These are phyloP conservation scores for Isoetes taiwanensis DNA, from an alignment of 75 land plant species.

Conservation along the genomic window DNA sequence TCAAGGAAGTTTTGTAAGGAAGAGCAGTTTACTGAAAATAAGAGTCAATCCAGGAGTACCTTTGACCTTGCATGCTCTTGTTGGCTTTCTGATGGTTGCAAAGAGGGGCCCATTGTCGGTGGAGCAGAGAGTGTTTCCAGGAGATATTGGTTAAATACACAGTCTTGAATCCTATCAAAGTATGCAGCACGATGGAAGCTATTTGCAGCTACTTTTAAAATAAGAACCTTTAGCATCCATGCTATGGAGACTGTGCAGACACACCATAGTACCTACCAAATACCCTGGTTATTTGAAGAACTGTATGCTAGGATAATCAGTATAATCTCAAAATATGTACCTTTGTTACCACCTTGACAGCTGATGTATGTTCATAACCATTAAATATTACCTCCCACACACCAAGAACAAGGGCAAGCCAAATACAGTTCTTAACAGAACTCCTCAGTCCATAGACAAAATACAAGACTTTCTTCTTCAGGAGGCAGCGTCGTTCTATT, in stretches of 20 bases:
- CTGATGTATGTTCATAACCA: background rate
- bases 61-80: too few relatives aligned
- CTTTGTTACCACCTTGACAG: slow-evolving; percentile 20
- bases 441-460: slow-evolving; percentile 66
- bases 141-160: slow-evolving; percentile 28
- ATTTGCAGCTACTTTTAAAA: slow-evolving; percentile 25
- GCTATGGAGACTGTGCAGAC: slow-evolving; percentile 23
- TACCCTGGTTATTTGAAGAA: background rate
- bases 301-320: too few relatives aligned
- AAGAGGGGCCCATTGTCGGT: slow-evolving; percentile 24
- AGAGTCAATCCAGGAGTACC: too few relatives aligned
- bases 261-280: slow-evolving; percentile 29
- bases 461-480: slow-evolving; percentile 64
- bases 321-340: too few relatives aligned
- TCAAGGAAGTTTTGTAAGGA: too few relatives aligned
- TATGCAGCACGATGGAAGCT: slow-evolving; percentile 33
- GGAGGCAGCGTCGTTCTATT: slow-evolving; percentile 50
- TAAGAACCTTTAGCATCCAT: slow-evolving; percentile 26
- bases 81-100: too few relatives aligned
- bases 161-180: slow-evolving; percentile 34
- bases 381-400: slow-evolving; percentile 24
- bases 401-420: slow-evolving; percentile 56
- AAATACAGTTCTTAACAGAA: slow-evolving; percentile 59
- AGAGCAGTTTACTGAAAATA: too few relatives aligned
- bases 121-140: slow-evolving; percentile 23